Base-by-base conservation (phyloP, 2,329 filamentous ascomycete genomes). In the Fusarium sp. region DNA sequence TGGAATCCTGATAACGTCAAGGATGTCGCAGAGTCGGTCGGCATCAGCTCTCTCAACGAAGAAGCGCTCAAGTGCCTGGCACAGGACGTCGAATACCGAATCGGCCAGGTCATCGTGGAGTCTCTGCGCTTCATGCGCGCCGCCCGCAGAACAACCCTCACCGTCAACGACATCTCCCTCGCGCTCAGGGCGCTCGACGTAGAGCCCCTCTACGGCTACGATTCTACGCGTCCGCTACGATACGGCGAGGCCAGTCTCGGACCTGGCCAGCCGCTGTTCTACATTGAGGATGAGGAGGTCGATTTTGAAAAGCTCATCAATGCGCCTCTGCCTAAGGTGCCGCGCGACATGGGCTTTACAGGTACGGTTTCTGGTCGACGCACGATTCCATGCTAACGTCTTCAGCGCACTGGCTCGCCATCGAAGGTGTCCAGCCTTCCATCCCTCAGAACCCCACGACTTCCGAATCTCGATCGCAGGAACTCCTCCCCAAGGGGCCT, bases 251-350 rank as follows among this genome's bases (percentile, higher is more conserved):
- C 96, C 7, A 97, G 94, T 66, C 86, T 99, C 69, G 96, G 96
- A 0, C 95, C 95, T 20, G 95, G 96, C 15, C 96, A 99, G 83
- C 95, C 96, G 60, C 86, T 99, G 28, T 99, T 96, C 83, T 99
- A 99, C 81, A 93, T 99, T 42, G 96, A 99, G 80, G 96, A 99
- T 81, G 96, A 99, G 80, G 96, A 99, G 85, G 92, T 98, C 62
- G 96, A 99, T 83, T 98, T 99, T 80, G 96, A 99, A 85, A 98
- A 98, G 86, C 87, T 99, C 75, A 98, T 99, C 81, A 99, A 99
- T 84, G 95, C 95, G 74, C 94, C 96, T 9, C 84, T 99, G 75
- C 96, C 96, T 33, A 98, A 97, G 83, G 95, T 99, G 36, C 96
- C 96, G 39, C 89, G 96, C 56, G 96, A 99, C 82, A 93, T 96